Evolutionary conservation across 257 asterid genomes (phyloP).

Genomic region (Schizonepeta tenuifolia): DNA sequence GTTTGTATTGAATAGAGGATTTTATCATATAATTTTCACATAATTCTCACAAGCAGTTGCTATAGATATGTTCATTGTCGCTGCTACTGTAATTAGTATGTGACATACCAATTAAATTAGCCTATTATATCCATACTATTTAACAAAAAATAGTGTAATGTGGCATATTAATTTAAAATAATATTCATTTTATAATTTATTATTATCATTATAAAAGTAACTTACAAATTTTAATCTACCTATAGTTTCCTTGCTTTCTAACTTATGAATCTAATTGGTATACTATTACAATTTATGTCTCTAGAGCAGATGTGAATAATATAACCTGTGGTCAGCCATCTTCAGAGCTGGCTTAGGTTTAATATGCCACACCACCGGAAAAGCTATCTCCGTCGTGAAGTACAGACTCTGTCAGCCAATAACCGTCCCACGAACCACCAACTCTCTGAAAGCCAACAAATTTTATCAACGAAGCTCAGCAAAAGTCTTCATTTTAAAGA

Average conservation of each 20-base stretch:
- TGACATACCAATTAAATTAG: too few species aligned
- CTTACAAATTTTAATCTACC: too few species aligned
- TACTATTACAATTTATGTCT: conserved; percentile 4
- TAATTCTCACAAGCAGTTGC: too few species aligned
- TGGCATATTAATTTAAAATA: too few species aligned
- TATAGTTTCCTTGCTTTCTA: neutral
- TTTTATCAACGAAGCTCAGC: neutral
- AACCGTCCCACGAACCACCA: conserved; percentile 98
- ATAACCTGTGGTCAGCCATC: conserved; percentile 5
- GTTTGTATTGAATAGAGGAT: too few species aligned
- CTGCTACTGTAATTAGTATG: too few species aligned
- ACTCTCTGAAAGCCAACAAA: conserved; percentile 57
- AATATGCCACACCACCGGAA: conserved; percentile 83
- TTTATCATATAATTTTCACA: too few species aligned
- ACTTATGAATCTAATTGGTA: neutral
- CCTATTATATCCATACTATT: too few species aligned
- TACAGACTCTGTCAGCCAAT: conserved; percentile 89
- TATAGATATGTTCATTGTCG: too few species aligned
- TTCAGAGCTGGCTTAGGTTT: conserved; percentile 14
- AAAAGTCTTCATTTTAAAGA: neutral
- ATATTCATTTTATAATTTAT: too few species aligned
- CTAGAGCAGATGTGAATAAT: conserved; percentile 13
- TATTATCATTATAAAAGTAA: too few species aligned
- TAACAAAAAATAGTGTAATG: too few species aligned
- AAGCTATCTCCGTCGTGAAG: conserved; percentile 87